Evolutionary conservation across 1,284 basidiomycete genomes (phyloP).

Genomic region (Blastosporella zonata): DNA sequence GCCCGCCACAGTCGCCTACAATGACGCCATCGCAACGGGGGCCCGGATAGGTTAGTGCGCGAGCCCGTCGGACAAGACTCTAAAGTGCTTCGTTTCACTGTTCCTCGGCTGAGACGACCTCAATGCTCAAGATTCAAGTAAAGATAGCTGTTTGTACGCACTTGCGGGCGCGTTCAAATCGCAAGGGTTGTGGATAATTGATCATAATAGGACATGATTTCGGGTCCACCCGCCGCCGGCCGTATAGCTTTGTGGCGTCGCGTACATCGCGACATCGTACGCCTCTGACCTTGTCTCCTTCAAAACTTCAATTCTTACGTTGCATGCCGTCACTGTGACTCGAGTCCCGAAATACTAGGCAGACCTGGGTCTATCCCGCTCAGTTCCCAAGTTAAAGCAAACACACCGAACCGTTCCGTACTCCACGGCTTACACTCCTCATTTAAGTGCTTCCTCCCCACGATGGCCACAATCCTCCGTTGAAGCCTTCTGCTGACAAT

Average conservation of each 20-base stretch:
- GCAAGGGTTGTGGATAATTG: too few relatives aligned
- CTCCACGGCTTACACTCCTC: not conserved
- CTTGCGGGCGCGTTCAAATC: too few relatives aligned
- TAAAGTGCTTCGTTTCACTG: not conserved
- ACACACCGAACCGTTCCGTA: not conserved
- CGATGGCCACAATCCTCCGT: not conserved
- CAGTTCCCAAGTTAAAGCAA: not conserved
- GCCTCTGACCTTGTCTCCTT: too few relatives aligned
- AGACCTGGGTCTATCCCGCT: not conserved
- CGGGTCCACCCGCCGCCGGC: too few relatives aligned
- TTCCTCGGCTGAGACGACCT: too few relatives aligned
- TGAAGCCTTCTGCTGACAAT: not conserved
- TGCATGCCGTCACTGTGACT: not conserved
- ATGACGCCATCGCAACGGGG: not conserved
- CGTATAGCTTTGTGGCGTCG: not conserved
- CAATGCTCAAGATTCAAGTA: too few relatives aligned
- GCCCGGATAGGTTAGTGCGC: not conserved
- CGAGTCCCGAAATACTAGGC: too few relatives aligned
- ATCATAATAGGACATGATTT: too few relatives aligned
- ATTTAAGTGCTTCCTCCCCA: not conserved
- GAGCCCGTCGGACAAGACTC: not conserved
- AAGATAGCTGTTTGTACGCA: too few relatives aligned
- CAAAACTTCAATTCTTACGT: not conserved
- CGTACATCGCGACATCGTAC: too few relatives aligned
- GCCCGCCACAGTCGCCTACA: not conserved